Conservation (phyloP, 2,329 filamentous ascomycete genomes). For the Incumbomyces lentus region DNA sequence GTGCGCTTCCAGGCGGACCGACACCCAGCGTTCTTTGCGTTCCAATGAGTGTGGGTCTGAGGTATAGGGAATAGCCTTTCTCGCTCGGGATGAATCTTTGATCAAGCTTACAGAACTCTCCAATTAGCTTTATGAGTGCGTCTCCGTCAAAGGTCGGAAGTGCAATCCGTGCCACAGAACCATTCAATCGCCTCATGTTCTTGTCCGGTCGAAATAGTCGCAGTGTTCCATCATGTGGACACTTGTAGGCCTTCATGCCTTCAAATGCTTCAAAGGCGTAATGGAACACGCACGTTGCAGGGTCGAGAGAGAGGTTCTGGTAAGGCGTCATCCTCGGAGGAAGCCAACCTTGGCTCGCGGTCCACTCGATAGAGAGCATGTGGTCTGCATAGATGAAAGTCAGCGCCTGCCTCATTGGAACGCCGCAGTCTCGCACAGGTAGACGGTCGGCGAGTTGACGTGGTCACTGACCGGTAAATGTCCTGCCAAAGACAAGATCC, state of each 20-base stretch:
- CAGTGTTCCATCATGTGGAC: slow-evolving; percentile 61
- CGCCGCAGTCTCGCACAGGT: neutral
- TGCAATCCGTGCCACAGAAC: slow-evolving; percentile 81
- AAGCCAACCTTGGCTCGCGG: slow-evolving; percentile 70
- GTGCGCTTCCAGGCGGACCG: slow-evolving; percentile 77
- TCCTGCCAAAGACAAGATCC: slow-evolving; percentile 78
- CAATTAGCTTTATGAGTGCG: slow-evolving; percentile 69
- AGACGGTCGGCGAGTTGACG: neutral
- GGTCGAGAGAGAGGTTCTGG: slow-evolving; percentile 93
- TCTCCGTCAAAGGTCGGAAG: slow-evolving; percentile 73
- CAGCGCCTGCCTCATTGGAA: neutral
- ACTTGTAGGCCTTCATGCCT: slow-evolving; percentile 97
- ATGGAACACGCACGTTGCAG: slow-evolving; percentile 93
- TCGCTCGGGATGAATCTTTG: slow-evolving; percentile 78
- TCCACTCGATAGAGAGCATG: slow-evolving; percentile 95
- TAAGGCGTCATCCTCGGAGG: slow-evolving; percentile 78
- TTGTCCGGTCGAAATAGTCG: slow-evolving; percentile 87
- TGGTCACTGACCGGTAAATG: slow-evolving; percentile 62
- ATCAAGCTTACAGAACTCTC: slow-evolving; percentile 68
- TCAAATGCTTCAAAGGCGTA: slow-evolving; percentile 98
- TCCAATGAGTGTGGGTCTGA: slow-evolving; percentile 93
- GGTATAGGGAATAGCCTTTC: slow-evolving; percentile 86
- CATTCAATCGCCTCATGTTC: slow-evolving; percentile 94
- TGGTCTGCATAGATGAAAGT: slow-evolving; percentile 54
- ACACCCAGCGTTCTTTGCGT: slow-evolving; percentile 92